Evolutionary conservation across 2,329 filamentous ascomycete genomes (phyloP).

Genomic region (Paecilomyces sp.): DNA sequence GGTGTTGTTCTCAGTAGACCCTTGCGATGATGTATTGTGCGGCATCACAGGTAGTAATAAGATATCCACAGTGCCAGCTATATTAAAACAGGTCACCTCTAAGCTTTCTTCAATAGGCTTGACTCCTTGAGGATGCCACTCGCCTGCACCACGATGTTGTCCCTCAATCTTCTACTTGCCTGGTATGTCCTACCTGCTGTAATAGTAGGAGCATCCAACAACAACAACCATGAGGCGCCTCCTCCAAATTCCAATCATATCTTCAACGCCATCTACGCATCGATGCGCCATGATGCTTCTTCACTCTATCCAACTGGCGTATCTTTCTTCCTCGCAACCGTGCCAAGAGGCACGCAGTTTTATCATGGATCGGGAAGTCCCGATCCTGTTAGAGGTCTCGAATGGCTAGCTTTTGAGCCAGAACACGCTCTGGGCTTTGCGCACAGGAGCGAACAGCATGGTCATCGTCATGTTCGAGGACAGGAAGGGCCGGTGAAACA

Average conservation of each 20-base stretch:
- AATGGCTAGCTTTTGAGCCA: constrained; percentile 67
- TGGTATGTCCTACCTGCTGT: background rate
- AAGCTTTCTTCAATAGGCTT: background rate
- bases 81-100: background rate
- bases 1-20: background rate
- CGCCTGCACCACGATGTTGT: background rate
- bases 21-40: background rate
- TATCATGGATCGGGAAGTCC: constrained; percentile 53
- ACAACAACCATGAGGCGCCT: background rate
- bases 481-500: too few relatives aligned
- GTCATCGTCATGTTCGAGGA: background rate
- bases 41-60: background rate
- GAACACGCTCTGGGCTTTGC: constrained; percentile 63
- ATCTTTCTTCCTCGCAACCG: constrained; percentile 55
- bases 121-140: background rate
- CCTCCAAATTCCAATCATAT: constrained; percentile 30
- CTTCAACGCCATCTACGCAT: constrained; percentile 64
- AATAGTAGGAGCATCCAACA: background rate
- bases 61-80: too few relatives aligned
- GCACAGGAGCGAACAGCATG: constrained; percentile 6
- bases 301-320: constrained; percentile 65
- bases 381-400: constrained; percentile 42
- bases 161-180: background rate
- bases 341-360: constrained; percentile 55
- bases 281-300: constrained; percentile 63